Percentiles rank a stretch among this genome's conserved stretches.
phyloP scores from a whole-genome alignment of 179 eudicot genomes.

The Silene coronaria region DNA sequence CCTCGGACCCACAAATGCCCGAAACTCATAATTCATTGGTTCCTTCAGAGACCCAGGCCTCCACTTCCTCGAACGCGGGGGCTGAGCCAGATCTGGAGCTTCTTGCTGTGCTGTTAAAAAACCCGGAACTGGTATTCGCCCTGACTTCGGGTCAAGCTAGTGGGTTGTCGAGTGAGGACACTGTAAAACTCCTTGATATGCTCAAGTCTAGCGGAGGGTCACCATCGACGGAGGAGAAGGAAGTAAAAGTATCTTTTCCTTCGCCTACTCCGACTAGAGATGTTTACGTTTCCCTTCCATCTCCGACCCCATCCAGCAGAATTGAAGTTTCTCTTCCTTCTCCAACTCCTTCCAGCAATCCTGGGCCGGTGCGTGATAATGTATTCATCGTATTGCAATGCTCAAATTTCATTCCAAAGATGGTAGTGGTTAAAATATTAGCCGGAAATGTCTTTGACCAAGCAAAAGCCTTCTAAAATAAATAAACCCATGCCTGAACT shows the following conservation, averaged over 20 bases:
- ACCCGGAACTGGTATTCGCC: constrained; percentile 85
- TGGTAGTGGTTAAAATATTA: constrained; percentile 11
- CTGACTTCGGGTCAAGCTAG: constrained; percentile 68
- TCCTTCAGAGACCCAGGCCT: constrained; percentile 13
- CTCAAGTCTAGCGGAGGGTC: constrained; percentile 55
- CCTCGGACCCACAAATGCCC: constrained; percentile 14
- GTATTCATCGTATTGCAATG: constrained; percentile 47
- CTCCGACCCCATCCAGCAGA: constrained; percentile 84
- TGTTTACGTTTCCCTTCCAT: constrained; percentile 80
- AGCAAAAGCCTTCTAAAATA: background rate
- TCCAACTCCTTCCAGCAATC: constrained; percentile 84
- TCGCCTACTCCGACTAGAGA: constrained; percentile 76
- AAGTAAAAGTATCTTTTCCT: constrained; percentile 60
- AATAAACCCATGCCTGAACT: background rate
- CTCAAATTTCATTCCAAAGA: constrained; percentile 28
- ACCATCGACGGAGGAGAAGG: constrained; percentile 30
- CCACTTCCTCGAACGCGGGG: constrained; percentile 16
- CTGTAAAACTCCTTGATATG: constrained; percentile 74
- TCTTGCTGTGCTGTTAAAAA: constrained; percentile 69
- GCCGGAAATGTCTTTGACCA: constrained; percentile 12
- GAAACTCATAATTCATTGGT: constrained; percentile 23
- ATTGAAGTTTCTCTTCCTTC: constrained; percentile 82
- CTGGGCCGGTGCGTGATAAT: constrained; percentile 91
- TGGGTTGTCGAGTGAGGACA: constrained; percentile 53
- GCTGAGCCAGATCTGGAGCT: constrained; percentile 77